These are phyloP conservation scores for Lichenothelia convexa DNA, from an alignment of 495 filamentous ascomycete genomes.

Conservation along the genomic window DNA sequence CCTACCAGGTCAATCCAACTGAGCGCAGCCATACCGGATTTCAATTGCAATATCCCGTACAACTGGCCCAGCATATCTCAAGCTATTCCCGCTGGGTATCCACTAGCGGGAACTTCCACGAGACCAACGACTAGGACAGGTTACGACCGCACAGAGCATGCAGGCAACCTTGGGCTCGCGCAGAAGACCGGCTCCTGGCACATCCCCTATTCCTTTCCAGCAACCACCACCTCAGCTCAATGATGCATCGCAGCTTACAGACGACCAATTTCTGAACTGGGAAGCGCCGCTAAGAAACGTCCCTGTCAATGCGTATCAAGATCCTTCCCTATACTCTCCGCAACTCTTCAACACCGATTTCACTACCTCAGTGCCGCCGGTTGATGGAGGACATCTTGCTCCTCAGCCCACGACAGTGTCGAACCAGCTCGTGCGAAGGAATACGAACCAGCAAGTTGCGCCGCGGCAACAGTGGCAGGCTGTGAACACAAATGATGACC, in stretches of 20 bases:
- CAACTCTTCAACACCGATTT: conserved; percentile 18
- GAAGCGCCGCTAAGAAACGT: conserved; percentile 2
- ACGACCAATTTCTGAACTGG: conserved; percentile 3
- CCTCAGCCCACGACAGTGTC: conserved; percentile 21
- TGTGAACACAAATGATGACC: conserved; percentile 22
- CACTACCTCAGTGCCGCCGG: conserved; percentile 24
- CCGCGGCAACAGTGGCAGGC: conserved; percentile 22
- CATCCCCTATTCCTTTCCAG: conserved; percentile 35
- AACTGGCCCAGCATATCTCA: too few relatives aligned
- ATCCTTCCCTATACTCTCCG: conserved; percentile 6
- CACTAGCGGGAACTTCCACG: too few relatives aligned
- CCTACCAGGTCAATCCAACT: too few relatives aligned
- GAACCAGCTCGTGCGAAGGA: conserved; percentile 48
- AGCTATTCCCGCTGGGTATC: too few relatives aligned
- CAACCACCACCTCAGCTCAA: conserved; percentile 1
- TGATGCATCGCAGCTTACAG: conserved; percentile 1
- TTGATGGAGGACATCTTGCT: background rate
- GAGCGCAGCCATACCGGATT: too few relatives aligned
- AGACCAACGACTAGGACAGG: too few relatives aligned
- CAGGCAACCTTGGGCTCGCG: too few relatives aligned
- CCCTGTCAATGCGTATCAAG: background rate
- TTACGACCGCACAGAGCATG: too few relatives aligned
- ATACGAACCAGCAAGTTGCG: conserved; percentile 43
- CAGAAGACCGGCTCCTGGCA: conserved; percentile 57
- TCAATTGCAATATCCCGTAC: too few relatives aligned